phyloP scores from a whole-genome alignment of 2,329 filamentous ascomycete genomes.

The Talaromyces islandicus region DNA sequence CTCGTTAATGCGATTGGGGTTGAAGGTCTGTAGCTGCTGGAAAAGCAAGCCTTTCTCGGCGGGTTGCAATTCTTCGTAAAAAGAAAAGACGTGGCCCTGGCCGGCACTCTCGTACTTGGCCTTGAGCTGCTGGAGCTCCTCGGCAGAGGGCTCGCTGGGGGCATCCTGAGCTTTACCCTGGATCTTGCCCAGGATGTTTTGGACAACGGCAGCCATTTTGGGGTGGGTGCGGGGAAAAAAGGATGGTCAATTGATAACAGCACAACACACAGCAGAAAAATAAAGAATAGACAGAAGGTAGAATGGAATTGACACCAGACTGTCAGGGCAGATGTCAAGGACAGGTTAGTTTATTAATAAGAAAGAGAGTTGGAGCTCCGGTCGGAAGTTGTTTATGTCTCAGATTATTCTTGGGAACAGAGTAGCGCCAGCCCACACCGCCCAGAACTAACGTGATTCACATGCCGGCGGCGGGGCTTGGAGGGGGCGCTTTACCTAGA shows the following conservation, averaged over 20 bases:
- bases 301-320: neutral
- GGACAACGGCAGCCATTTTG: conserved; percentile 36
- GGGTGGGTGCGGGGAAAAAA: neutral
- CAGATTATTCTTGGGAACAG: neutral
- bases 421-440: conserved; percentile 4
- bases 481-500: neutral
- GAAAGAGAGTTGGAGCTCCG: neutral
- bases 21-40: conserved; percentile 73
- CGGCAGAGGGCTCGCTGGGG: conserved; percentile 48
- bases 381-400: neutral
- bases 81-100: conserved; percentile 79
- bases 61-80: conserved; percentile 71
- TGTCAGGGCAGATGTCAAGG: neutral
- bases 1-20: conserved; percentile 81
- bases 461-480: neutral
- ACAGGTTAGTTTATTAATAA: neutral
- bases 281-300: neutral
- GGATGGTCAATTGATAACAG: neutral
- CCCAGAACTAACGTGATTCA: neutral
- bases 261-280: conserved; percentile 1
- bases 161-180: conserved; percentile 33
- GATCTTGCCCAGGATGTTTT: conserved; percentile 45
- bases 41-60: conserved; percentile 73
- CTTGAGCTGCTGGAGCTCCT: conserved; percentile 62
- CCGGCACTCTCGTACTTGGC: conserved; percentile 67